These are phyloP conservation scores for Agrocybe praecox DNA, from an alignment of 768 basidiomycete species.

Conservation along the genomic window DNA sequence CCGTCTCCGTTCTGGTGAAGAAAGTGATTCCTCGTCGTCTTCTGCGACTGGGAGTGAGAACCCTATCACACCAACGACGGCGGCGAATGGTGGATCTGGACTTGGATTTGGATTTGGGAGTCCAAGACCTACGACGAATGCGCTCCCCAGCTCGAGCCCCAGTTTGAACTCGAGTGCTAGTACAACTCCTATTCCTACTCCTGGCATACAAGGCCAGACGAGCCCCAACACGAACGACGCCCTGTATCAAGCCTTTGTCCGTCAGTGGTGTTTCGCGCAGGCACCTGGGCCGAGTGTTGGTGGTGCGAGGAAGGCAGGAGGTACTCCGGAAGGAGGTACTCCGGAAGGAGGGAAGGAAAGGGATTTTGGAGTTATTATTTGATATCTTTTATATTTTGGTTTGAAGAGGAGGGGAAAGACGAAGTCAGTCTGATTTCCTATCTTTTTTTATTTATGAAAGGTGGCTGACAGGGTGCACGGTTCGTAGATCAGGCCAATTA, in stretches of 20 bases:
- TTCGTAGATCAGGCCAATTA: no score
- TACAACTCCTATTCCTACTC: neutral
- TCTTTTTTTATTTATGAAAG: no score
- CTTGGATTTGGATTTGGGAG: neutral
- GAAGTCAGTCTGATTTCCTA: neutral
- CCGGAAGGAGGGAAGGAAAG: neutral
- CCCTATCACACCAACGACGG: no score
- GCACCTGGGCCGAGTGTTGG: slow-evolving; percentile 4
- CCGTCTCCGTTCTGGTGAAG: no score
- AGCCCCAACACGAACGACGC: slow-evolving; percentile 25
- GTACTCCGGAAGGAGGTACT: neutral
- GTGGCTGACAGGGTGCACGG: no score
- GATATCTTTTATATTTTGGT: no score
- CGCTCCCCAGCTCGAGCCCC: neutral
- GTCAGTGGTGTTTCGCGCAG: slow-evolving; percentile 72
- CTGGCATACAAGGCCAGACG: slow-evolving; percentile 2
- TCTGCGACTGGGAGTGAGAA: no score
- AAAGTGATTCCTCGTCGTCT: no score
- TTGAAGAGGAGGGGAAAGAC: neutral
- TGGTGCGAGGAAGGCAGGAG: neutral
- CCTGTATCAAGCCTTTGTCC: slow-evolving; percentile 61
- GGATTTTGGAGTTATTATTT: neutral
- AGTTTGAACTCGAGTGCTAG: neutral
- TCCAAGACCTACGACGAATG: neutral
- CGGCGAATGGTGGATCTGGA: no score